phyloP scores from a whole-genome alignment of 2,329 filamentous ascomycete species.

The Aspergillus jensenii region DNA sequence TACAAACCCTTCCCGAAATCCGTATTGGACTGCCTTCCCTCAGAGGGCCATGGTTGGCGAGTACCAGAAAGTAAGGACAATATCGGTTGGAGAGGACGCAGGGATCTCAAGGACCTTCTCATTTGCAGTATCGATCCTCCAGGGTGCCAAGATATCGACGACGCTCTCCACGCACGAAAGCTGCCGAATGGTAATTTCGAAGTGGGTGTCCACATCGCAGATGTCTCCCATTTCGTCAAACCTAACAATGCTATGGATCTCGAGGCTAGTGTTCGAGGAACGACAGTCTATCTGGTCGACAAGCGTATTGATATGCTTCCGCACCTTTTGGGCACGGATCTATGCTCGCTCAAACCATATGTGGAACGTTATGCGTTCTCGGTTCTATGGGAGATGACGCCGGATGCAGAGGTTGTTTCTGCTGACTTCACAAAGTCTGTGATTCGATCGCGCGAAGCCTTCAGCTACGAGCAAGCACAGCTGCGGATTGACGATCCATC shows the following conservation, averaged over 20 bases:
- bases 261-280: constrained; percentile 90
- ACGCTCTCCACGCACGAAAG: constrained; percentile 82
- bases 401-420: constrained; percentile 79
- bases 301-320: constrained; percentile 99
- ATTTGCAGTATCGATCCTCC: constrained; percentile 97
- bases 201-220: constrained; percentile 96
- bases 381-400: constrained; percentile 82
- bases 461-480: constrained; percentile 96
- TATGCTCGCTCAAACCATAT: constrained; percentile 95
- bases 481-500: constrained; percentile 86
- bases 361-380: constrained; percentile 93
- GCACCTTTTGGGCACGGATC: constrained; percentile 89
- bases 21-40: constrained; percentile 87
- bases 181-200: constrained; percentile 92
- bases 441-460: constrained; percentile 92
- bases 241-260: constrained; percentile 96
- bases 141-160: constrained; percentile 97
- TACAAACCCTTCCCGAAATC: constrained; percentile 96
- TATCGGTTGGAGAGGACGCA: constrained; percentile 80
- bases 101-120: constrained; percentile 79
- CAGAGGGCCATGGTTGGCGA: constrained; percentile 90
- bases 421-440: constrained; percentile 96
- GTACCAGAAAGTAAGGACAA: constrained; percentile 79
- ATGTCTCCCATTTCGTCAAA: constrained; percentile 99
- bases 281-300: constrained; percentile 95